These are phyloP conservation scores for Candida chilensis DNA, from an alignment of 805 yeast species.

Conservation along the genomic window DNA sequence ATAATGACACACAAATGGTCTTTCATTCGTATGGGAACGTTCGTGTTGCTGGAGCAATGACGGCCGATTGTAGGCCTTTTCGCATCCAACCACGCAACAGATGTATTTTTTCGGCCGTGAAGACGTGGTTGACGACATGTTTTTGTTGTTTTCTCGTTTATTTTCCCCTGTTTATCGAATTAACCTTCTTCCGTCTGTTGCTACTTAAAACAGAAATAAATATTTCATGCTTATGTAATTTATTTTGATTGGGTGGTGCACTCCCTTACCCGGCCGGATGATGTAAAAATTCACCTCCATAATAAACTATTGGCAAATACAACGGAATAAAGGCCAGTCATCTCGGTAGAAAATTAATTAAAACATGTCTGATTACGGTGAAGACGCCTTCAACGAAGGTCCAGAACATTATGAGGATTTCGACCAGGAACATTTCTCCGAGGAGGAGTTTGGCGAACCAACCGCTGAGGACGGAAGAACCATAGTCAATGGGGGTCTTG, in stretches of 20 bases:
- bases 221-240: too few relatives aligned
- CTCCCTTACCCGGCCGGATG: too few relatives aligned
- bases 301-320: background rate
- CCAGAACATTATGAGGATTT: slow-evolving; percentile 69
- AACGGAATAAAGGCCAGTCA: too few relatives aligned
- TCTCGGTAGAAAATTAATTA: too few relatives aligned
- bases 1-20: slow-evolving; percentile 62
- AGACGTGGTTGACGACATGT: slow-evolving; percentile 30
- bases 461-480: slow-evolving; percentile 65
- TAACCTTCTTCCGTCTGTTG: too few relatives aligned
- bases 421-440: slow-evolving; percentile 80
- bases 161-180: too few relatives aligned
- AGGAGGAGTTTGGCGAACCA: slow-evolving; percentile 39
- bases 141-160: too few relatives aligned
- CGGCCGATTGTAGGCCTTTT: slow-evolving; percentile 72
- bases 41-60: slow-evolving; percentile 75
- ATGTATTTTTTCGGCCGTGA: slow-evolving; percentile 47
- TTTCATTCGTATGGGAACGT: slow-evolving; percentile 69
- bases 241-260: too few relatives aligned
- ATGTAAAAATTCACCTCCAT: too few relatives aligned
- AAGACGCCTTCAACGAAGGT: slow-evolving; percentile 57
- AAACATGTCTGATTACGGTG: slow-evolving; percentile 47
- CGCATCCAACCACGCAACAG: slow-evolving; percentile 63
- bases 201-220: too few relatives aligned
- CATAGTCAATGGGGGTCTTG: slow-evolving; percentile 61